Percentiles rank a stretch among this genome's conserved stretches.
These are phyloP conservation scores for Alternaria infectoria DNA, from an alignment of 2,329 filamentous ascomycete genomes.

Conservation along the genomic window DNA sequence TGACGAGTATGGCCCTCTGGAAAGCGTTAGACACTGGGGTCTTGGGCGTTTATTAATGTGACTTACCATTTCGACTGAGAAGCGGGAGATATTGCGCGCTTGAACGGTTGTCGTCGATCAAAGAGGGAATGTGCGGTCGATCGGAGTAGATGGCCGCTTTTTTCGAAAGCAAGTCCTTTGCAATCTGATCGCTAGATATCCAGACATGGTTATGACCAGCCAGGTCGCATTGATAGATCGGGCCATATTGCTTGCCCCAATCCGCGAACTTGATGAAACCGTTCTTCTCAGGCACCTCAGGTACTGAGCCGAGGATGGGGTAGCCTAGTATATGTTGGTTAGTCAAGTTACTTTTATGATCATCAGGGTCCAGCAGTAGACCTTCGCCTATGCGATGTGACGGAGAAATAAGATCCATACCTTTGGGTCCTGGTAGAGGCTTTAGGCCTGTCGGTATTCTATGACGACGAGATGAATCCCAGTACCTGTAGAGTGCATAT, in stretches of 20 bases:
- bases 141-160: slow-evolving; percentile 56
- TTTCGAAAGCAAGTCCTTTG: slow-evolving; percentile 53
- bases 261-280: slow-evolving; percentile 55
- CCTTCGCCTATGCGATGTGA: not conserved
- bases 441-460: slow-evolving; percentile 45
- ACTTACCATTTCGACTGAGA: slow-evolving; percentile 51
- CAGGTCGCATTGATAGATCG: slow-evolving; percentile 55
- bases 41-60: not conserved
- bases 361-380: not conserved
- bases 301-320: slow-evolving; percentile 52
- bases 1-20: slow-evolving; percentile 51
- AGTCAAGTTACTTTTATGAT: slow-evolving; percentile 1
- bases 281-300: slow-evolving; percentile 53
- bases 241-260: slow-evolving; percentile 53
- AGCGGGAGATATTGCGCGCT: slow-evolving; percentile 55
- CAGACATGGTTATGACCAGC: slow-evolving; percentile 55
- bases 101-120: slow-evolving; percentile 53
- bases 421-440: slow-evolving; percentile 50
- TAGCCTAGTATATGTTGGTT: slow-evolving; percentile 42
- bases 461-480: slow-evolving; percentile 31
- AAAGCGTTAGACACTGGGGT: slow-evolving; percentile 18
- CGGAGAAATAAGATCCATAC: slow-evolving; percentile 28
- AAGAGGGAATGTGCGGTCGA: slow-evolving; percentile 53
- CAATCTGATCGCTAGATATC: slow-evolving; percentile 53
- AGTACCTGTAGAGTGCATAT: slow-evolving; percentile 40